Percentiles rank a stretch among this genome's conserved stretches.
Evolutionary conservation across 768 basidiomycete species (phyloP).

Genomic region (Sarcodon aspratus): DNA sequence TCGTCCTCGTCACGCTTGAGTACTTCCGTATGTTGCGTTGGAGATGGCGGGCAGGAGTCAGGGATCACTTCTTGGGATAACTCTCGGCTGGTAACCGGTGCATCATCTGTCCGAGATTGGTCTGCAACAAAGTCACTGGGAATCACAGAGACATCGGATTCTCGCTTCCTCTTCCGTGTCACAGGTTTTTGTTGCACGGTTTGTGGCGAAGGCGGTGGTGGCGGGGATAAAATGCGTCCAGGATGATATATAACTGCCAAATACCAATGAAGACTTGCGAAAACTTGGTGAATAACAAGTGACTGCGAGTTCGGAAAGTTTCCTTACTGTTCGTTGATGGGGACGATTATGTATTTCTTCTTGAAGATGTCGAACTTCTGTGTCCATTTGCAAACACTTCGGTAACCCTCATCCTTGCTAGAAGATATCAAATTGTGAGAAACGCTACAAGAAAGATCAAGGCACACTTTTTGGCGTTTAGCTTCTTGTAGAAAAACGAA

Average conservation of each 20-base stretch:
- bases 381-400: conserved; percentile 91
- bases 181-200: conserved; percentile 1
- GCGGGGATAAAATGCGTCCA: conserved; percentile 40
- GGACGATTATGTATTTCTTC: conserved; percentile 89
- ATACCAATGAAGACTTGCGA: conserved; percentile 86
- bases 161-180: conserved; percentile 18
- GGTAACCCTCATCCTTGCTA: conserved; percentile 50
- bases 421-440: conserved; percentile 17
- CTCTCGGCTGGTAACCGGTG: neutral
- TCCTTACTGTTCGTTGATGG: conserved; percentile 90
- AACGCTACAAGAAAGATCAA: neutral
- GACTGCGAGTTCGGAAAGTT: neutral
- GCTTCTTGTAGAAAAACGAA: conserved; percentile 96
- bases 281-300: neutral
- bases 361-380: conserved; percentile 76
- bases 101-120: neutral
- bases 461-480: conserved; percentile 56
- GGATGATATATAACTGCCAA: conserved; percentile 89
- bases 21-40: neutral
- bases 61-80: conserved; percentile 1
- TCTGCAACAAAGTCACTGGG: neutral
- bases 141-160: conserved; percentile 2
- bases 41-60: conserved; percentile 2
- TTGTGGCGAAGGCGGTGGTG: conserved; percentile 14
- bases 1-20: neutral